Base-by-base conservation (phyloP, 768 basidiomycete genomes). In the Rhodotorula paludigena region DNA sequence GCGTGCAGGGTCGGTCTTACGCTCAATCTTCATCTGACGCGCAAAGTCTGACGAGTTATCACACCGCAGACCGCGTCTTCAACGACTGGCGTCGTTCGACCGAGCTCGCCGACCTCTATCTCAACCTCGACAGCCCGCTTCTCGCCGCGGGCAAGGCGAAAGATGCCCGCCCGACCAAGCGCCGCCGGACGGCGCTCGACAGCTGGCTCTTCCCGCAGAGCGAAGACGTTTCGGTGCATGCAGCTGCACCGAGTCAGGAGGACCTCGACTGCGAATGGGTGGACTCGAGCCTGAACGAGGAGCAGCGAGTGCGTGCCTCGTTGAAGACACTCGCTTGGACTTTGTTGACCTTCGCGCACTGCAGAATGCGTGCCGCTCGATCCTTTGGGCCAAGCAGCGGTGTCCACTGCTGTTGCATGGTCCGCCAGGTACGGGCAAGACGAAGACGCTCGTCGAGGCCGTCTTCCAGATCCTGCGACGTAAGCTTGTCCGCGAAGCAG, bases 331-430 rank as follows among this genome's bases (percentile, higher is more conserved):
- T n/a, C 11, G 1, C 21, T 21, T 25, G 3, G 11, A 23, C 28
- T n/a, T 28, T 42, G 57, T 21, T 33, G 25, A 20, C 30, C 7
- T 30, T 2, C 3, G 38, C 45, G 62, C 57, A 33, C 28, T 23
- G 14, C 69, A 71, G 66, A 63, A 68, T 20, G 78, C 78, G 5
- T 73, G 78, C 36, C 39, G 41, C 6, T 71, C 73, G 25, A 75
- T 79, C 35, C 56, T 69, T 2, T 67, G 63, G 48, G 53, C 53
- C 20, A 44, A 61, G 6, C 71, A 72, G 32, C 47, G 51, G 1
- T 59, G 77, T 5, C 79, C 79, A 0, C 76, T 77, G 35, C 64
- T 80, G 3, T 74, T 79, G 28, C 72, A 65, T n/a, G 79, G 79
- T 15, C 78, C 79, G 2, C 77, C 78, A 0, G 79, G 79, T 6